Conservation (phyloP, 345 rosid genomes). For the Citrus unshiu region DNA sequence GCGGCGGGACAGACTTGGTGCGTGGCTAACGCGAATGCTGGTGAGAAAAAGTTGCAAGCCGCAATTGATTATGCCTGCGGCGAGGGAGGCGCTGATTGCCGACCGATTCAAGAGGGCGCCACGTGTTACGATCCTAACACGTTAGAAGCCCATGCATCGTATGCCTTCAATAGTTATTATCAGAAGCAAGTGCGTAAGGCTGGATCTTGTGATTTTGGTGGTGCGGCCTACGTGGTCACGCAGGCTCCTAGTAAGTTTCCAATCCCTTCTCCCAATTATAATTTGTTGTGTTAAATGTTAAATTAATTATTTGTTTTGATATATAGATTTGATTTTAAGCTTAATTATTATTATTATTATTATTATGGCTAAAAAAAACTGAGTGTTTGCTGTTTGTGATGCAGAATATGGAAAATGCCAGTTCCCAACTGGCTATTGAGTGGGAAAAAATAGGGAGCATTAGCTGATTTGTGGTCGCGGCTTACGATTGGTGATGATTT, state of each 20-base stretch:
- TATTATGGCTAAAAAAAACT: too few species aligned
- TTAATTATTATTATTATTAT: too few species aligned
- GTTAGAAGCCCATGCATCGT: constrained; percentile 77
- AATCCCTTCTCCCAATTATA: background rate
- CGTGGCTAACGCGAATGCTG: constrained; percentile 49
- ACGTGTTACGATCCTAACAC: constrained; percentile 63
- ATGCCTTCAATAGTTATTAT: constrained; percentile 84
- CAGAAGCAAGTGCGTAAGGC: constrained; percentile 61
- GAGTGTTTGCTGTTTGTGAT: background rate
- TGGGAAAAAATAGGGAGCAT: background rate
- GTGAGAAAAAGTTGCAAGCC: constrained; percentile 47
- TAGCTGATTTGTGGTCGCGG: background rate
- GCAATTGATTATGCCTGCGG: constrained; percentile 84
- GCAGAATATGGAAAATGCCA: constrained; percentile 55
- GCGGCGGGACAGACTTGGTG: constrained; percentile 71
- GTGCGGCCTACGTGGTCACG: constrained; percentile 65
- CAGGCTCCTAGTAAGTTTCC: constrained; percentile 61
- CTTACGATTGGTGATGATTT: background rate
- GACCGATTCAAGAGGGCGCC: constrained; percentile 67
- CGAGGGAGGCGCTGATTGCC: constrained; percentile 88
- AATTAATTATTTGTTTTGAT: too few species aligned
- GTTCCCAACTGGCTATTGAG: constrained; percentile 43
- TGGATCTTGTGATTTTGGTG: constrained; percentile 75
- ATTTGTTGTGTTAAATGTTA: too few species aligned
- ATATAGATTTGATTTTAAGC: too few species aligned